phyloP scores from a whole-genome alignment of 371 early-diverging fungal genomes.

The Apophysomyces elegans region DNA sequence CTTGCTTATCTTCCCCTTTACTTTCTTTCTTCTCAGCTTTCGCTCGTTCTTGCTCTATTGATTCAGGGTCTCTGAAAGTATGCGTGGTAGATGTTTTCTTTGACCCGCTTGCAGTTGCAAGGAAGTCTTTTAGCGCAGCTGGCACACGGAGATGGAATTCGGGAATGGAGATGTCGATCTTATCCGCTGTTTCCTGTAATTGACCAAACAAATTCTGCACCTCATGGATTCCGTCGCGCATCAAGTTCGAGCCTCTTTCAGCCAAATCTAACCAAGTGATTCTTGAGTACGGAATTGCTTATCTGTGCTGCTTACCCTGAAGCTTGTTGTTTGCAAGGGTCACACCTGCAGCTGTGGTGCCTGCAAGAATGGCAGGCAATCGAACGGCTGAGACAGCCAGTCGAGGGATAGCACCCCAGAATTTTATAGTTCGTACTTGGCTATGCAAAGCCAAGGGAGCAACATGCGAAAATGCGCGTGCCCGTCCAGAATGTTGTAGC shows the following conservation, averaged over 20 bases:
- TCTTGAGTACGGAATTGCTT: neutral
- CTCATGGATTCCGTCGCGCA: slow-evolving; percentile 29
- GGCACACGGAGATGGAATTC: slow-evolving; percentile 45
- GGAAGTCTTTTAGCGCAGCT: slow-evolving; percentile 34
- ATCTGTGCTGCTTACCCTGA: slow-evolving; percentile 32
- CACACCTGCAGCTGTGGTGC: slow-evolving; percentile 45
- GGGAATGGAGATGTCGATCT: slow-evolving; percentile 43
- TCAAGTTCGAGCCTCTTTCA: slow-evolving; percentile 29
- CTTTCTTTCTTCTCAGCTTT: slow-evolving; percentile 9
- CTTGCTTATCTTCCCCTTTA: neutral
- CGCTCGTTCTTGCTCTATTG: slow-evolving; percentile 9
- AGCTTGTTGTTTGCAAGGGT: slow-evolving; percentile 49
- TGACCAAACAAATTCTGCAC: slow-evolving; percentile 27
- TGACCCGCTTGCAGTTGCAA: slow-evolving; percentile 21
- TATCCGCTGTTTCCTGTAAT: slow-evolving; percentile 31
- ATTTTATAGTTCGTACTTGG: slow-evolving; percentile 35
- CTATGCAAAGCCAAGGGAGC: slow-evolving; percentile 25
- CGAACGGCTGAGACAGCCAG: slow-evolving; percentile 36
- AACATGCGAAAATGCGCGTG: slow-evolving; percentile 35
- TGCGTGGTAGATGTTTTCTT: slow-evolving; percentile 22
- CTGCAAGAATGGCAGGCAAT: slow-evolving; percentile 41
- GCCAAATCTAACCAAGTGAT: slow-evolving; percentile 34
- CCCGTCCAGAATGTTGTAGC: slow-evolving; percentile 31
- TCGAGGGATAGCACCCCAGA: slow-evolving; percentile 34
- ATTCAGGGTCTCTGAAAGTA: slow-evolving; percentile 17